Evolutionary conservation across 2,329 filamentous ascomycete genomes (phyloP).

Genomic region (Sporothrix globosa): DNA sequence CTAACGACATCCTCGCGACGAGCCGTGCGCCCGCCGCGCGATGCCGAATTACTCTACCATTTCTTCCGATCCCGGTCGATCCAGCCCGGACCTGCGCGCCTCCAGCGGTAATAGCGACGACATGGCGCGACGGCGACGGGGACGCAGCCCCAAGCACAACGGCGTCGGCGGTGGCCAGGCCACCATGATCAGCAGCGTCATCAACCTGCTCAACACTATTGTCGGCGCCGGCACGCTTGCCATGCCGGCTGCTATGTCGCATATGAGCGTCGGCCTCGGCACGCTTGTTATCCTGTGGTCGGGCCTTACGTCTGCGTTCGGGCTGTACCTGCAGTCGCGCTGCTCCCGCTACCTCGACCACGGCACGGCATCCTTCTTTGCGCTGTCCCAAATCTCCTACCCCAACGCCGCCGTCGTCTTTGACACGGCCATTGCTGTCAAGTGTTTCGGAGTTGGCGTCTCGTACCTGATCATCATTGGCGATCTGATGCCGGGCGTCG

Average conservation of each 20-base stretch:
- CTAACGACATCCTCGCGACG: background rate
- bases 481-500: slow-evolving; percentile 95
- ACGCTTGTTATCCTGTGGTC: slow-evolving; percentile 88
- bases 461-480: slow-evolving; percentile 99
- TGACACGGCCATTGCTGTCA: slow-evolving; percentile 92
- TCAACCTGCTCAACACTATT: slow-evolving; percentile 97
- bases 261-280: slow-evolving; percentile 90
- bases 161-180: slow-evolving; percentile 75
- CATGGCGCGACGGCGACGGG: slow-evolving; percentile 60
- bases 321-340: slow-evolving; percentile 89
- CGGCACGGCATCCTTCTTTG: slow-evolving; percentile 88
- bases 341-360: slow-evolving; percentile 92
- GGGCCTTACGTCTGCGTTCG: slow-evolving; percentile 83
- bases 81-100: slow-evolving; percentile 34
- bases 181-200: slow-evolving; percentile 85
- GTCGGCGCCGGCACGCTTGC: slow-evolving; percentile 92
- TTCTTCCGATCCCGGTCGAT: slow-evolving; percentile 51
- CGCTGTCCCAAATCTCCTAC: slow-evolving; percentile 95
- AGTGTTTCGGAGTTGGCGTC: slow-evolving; percentile 96
- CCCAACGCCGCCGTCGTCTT: slow-evolving; percentile 95
- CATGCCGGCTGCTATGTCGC: slow-evolving; percentile 92
- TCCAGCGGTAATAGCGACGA: slow-evolving; percentile 47
- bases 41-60: slow-evolving; percentile 62
- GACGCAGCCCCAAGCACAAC: slow-evolving; percentile 69
- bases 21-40: slow-evolving; percentile 20